Evolutionary conservation across 305 asterid genomes (phyloP).

Genomic region (Nicotiana rustica): DNA sequence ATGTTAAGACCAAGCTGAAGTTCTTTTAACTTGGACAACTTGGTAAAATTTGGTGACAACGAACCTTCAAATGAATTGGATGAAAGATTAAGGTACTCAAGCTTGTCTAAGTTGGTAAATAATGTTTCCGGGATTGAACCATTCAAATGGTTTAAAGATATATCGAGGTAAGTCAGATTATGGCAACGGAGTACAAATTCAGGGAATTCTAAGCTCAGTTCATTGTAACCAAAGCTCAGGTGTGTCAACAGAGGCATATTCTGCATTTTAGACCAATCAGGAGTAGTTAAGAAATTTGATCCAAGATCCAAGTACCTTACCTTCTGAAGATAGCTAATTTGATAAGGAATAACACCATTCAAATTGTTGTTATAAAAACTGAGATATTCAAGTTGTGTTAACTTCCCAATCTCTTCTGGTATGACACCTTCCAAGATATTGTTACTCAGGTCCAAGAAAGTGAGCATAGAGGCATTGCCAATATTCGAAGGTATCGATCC

Average conservation of each 20-base stretch:
- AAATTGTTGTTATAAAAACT: slow-evolving; percentile 45
- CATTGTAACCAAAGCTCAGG: slow-evolving; percentile 45
- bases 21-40: slow-evolving; percentile 44
- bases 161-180: slow-evolving; percentile 49
- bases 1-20: slow-evolving; percentile 41
- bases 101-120: slow-evolving; percentile 42
- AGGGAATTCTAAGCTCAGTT: slow-evolving; percentile 47
- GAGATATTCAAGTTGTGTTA: slow-evolving; percentile 46
- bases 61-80: slow-evolving; percentile 44
- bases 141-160: slow-evolving; percentile 44
- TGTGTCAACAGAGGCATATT: slow-evolving; percentile 45
- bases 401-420: slow-evolving; percentile 47
- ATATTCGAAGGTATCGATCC: slow-evolving; percentile 69
- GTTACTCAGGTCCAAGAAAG: slow-evolving; percentile 51
- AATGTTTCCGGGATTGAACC: slow-evolving; percentile 49
- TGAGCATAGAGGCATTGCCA: slow-evolving; percentile 49
- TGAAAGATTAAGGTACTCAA: slow-evolving; percentile 48
- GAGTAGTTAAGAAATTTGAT: slow-evolving; percentile 43
- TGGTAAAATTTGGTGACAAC: slow-evolving; percentile 42
- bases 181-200: slow-evolving; percentile 44
- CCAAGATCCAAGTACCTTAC: slow-evolving; percentile 51
- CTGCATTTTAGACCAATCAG: slow-evolving; percentile 48
- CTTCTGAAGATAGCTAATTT: slow-evolving; percentile 52
- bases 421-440: slow-evolving; percentile 41
- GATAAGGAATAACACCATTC: slow-evolving; percentile 46